Conservation (phyloP, 1,139 yeast species). For the Casaregolazyma lundiana region DNA sequence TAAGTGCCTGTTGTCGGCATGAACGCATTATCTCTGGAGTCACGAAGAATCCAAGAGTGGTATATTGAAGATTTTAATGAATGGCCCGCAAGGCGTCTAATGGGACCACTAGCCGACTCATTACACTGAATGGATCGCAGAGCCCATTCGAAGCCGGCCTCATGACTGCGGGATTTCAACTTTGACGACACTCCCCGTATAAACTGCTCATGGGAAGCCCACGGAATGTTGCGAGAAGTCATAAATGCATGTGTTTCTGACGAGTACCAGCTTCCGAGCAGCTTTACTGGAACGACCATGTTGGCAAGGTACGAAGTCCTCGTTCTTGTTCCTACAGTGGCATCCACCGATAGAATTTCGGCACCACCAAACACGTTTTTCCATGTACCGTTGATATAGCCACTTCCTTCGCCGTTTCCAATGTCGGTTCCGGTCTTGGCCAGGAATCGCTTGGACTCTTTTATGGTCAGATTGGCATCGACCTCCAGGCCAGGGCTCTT, state of each 20-base stretch:
- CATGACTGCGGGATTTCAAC: slow-evolving; percentile 37
- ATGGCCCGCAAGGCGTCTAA: slow-evolving; percentile 37
- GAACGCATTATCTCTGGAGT: slow-evolving; percentile 32
- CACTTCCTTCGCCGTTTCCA: slow-evolving; percentile 55
- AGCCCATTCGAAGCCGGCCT: slow-evolving; percentile 59
- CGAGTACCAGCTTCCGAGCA: slow-evolving; percentile 45
- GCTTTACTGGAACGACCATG: slow-evolving; percentile 52
- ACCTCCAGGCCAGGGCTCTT: slow-evolving; percentile 15
- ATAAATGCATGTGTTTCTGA: slow-evolving; percentile 53
- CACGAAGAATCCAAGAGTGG: slow-evolving; percentile 29
- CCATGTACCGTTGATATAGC: slow-evolving; percentile 41
- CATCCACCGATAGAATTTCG: slow-evolving; percentile 21
- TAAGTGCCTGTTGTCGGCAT: slow-evolving; percentile 48
- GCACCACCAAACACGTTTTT: slow-evolving; percentile 25
- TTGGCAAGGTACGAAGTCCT: slow-evolving; percentile 54
- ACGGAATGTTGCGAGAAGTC: slow-evolving; percentile 62
- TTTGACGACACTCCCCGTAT: slow-evolving; percentile 58
- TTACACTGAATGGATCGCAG: slow-evolving; percentile 52
- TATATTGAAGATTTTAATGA: slow-evolving; percentile 35
- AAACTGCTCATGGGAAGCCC: slow-evolving; percentile 59
- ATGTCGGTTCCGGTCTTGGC: slow-evolving; percentile 22
- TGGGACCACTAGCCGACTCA: slow-evolving; percentile 24
- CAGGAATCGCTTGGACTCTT: slow-evolving; percentile 17
- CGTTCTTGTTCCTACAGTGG: slow-evolving; percentile 51
- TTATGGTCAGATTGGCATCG: slow-evolving; percentile 16